Evolutionary conservation across 108 stramenopile species (phyloP).

Genomic region (Hondaea fermentalgiana): DNA sequence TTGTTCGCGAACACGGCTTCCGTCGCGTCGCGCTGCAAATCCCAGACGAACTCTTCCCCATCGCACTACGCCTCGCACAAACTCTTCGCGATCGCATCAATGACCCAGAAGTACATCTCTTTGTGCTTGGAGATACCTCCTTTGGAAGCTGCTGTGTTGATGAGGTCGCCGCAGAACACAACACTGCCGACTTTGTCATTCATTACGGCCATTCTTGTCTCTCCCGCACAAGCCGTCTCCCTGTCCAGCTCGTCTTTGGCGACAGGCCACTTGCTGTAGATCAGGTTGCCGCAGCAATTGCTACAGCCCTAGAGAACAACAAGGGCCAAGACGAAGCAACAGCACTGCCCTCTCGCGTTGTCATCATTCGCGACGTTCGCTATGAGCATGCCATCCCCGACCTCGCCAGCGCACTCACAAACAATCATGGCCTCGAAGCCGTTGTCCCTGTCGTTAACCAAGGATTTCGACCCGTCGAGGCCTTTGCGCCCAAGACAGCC

Average conservation of each 20-base stretch:
- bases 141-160: conserved; percentile 85
- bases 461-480: not conserved
- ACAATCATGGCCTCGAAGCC: not conserved
- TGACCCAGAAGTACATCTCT: conserved; percentile 58
- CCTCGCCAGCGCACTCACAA: not conserved
- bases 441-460: not conserved
- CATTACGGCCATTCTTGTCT: conserved; percentile 87
- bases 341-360: not conserved
- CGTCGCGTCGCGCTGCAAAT: conserved; percentile 74
- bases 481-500: not conserved
- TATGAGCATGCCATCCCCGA: not conserved
- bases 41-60: conserved; percentile 67
- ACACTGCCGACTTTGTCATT: conserved; percentile 74
- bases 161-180: conserved; percentile 78
- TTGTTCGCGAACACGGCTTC: conserved; percentile 9
- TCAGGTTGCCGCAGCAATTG: not conserved
- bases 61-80: conserved; percentile 37
- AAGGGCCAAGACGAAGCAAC: too few relatives aligned
- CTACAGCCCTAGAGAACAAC: not conserved
- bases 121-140: conserved; percentile 85
- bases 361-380: not conserved
- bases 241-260: conserved; percentile 44
- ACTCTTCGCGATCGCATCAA: conserved; percentile 64
- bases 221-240: conserved; percentile 34
- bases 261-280: conserved; percentile 56